These are phyloP conservation scores for Stephania cephalantha DNA, from an alignment of 164 flowering plant species.

Conservation along the genomic window DNA sequence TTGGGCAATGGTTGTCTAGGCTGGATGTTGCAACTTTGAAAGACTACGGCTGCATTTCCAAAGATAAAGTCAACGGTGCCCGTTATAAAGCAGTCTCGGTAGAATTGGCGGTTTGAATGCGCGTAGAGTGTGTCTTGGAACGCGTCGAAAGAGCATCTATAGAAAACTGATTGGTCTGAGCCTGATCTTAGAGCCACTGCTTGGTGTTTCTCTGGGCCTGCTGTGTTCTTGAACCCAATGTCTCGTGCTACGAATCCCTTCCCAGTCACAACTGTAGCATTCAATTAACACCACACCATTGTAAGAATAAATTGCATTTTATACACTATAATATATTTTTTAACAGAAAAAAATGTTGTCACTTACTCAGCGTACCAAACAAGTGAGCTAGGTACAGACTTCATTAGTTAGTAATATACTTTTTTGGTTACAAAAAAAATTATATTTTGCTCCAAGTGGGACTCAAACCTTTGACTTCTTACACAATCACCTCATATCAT, in stretches of 20 bases:
- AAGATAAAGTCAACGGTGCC: slow-evolving; percentile 90
- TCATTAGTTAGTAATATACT: too few species aligned
- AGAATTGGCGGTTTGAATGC: slow-evolving; percentile 77
- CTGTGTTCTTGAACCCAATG: slow-evolving; percentile 61
- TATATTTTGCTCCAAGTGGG: too few species aligned
- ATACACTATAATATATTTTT: too few species aligned
- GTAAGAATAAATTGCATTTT: too few species aligned
- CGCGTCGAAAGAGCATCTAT: slow-evolving; percentile 52
- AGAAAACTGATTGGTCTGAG: slow-evolving; percentile 56
- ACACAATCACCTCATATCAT: too few species aligned
- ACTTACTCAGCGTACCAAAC: too few species aligned
- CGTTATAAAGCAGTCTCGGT: slow-evolving; percentile 55
- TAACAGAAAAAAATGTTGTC: too few species aligned
- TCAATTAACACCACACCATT: neutral
- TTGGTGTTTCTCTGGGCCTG: slow-evolving; percentile 70
- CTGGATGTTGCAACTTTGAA: slow-evolving; percentile 59
- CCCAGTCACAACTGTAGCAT: slow-evolving; percentile 51
- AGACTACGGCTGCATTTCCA: slow-evolving; percentile 62
- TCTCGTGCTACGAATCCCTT: slow-evolving; percentile 62
- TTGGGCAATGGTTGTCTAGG: slow-evolving; percentile 55
- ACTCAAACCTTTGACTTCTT: too few species aligned
- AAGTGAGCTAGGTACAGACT: too few species aligned
- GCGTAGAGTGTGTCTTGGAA: slow-evolving; percentile 84
- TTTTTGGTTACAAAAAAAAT: too few species aligned
- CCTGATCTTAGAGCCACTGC: slow-evolving; percentile 75